Evolutionary conservation across 2,329 filamentous ascomycete species (phyloP).

Genomic region (Calonectria crousiana): DNA sequence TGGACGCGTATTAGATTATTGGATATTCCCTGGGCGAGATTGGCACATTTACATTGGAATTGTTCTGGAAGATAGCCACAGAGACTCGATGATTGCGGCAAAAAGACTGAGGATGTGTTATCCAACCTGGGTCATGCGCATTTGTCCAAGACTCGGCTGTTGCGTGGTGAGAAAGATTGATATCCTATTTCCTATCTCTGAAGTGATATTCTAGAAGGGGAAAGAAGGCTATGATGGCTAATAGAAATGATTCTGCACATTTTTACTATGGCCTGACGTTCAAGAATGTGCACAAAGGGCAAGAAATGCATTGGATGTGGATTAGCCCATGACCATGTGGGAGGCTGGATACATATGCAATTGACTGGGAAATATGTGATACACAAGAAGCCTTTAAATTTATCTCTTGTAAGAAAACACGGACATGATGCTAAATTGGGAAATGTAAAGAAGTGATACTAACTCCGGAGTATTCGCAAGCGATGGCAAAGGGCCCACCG

Average conservation of each 20-base stretch:
- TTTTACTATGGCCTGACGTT: not conserved
- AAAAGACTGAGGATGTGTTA: not conserved
- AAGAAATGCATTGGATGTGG: not conserved
- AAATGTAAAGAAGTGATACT: not conserved
- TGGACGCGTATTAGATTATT: too few species aligned
- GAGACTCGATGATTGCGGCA: not conserved
- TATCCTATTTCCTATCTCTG: not conserved
- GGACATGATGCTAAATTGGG: not conserved
- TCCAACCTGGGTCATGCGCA: not conserved
- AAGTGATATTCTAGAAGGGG: not conserved
- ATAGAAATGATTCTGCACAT: not conserved
- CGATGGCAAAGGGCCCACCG: constrained; percentile 1
- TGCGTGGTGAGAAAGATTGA: not conserved
- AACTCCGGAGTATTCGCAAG: constrained; percentile 3
- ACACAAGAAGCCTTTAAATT: not conserved
- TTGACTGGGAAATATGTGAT: not conserved
- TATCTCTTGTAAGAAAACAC: not conserved
- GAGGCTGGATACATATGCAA: not conserved
- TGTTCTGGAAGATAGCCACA: not conserved
- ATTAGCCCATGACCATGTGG: not conserved
- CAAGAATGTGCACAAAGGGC: not conserved
- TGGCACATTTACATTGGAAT: not conserved
- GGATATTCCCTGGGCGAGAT: not conserved
- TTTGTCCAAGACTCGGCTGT: not conserved
- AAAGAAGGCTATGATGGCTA: not conserved